Base-by-base conservation (phyloP, 257 asterid genomes). In the Solanum pimpinellifolium region DNA sequence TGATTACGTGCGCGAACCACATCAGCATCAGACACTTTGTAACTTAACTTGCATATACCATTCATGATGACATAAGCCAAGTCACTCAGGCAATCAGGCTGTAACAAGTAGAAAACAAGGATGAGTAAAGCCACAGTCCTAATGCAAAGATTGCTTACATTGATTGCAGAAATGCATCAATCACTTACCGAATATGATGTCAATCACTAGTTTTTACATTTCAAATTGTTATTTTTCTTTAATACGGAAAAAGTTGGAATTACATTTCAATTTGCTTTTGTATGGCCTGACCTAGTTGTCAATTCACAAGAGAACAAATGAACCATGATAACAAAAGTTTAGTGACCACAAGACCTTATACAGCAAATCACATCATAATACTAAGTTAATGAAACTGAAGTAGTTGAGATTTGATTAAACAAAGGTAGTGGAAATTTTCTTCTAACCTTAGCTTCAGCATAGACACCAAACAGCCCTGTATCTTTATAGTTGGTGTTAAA, bases 81-180 rank as follows among this genome's bases (percentile, higher is more conserved):
- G 88, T 96, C 99, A 76, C 92, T 95, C 94, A 96, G 91, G 92
- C 93, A 91, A 85, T 96, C 99, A 73, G 98, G 99, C 99, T 96
- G 93, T 56, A 21, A 86, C 44, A 72, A 73, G 84, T 37, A 73
- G 59, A 86, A 81, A 73, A 47, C 68, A 52, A n/a, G 35, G 37
- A 73, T 70, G 49, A 85, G 82, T 72, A 52, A 73, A 41, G 41
- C 52, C 39, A 49, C 4, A 9, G 29, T 31, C 85, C 85, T 9
- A 12, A 49, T 81, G 85, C 85, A 81, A 23, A 81, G 69, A 31
- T 29, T n/a, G 37, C 29, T 3, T 49, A 39, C 42, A 74, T 74
- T 74, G 20, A 74, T 37, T 35, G 10, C 16, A 73, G n/a, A 73
- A 37, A 16, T 31, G 14, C 65, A 80, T 11, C 37, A 35, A 49